Percentiles rank a stretch among this genome's conserved stretches.
These are phyloP conservation scores for Penicillium sp. DNA, from an alignment of 2,329 filamentous ascomycete species.

Conservation along the genomic window DNA sequence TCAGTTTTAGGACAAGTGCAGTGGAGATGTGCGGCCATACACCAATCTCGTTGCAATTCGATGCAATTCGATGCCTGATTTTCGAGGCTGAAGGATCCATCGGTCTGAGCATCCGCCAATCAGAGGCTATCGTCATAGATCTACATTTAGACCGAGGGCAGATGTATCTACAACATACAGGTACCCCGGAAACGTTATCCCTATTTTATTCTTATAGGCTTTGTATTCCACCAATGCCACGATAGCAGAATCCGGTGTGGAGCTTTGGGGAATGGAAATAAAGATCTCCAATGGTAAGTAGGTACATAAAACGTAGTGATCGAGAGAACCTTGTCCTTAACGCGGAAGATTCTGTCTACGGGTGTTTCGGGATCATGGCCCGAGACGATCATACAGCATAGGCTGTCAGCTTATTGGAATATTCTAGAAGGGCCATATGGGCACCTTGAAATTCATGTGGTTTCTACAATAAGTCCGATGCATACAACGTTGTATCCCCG, in stretches of 20 bases:
- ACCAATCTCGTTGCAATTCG: background rate
- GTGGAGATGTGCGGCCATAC: background rate
- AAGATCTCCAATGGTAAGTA: too few species aligned
- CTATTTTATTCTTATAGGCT: background rate
- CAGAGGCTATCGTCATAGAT: background rate
- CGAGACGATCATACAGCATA: too few species aligned
- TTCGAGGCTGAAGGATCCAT: background rate
- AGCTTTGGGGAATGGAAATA: too few species aligned
- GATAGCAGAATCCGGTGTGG: background rate
- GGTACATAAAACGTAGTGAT: too few species aligned
- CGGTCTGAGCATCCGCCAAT: background rate
- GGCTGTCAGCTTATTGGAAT: background rate
- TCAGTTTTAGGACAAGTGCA: background rate
- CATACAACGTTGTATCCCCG: background rate
- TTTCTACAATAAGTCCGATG: background rate
- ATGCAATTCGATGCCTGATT: background rate
- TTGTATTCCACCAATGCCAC: background rate
- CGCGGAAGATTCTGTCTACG: too few species aligned
- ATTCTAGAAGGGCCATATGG: background rate
- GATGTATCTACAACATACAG: too few species aligned
- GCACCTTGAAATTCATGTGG: background rate
- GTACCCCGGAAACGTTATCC: background rate
- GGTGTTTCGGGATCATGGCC: too few species aligned
- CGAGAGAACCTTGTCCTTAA: too few species aligned
- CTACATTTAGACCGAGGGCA: too few species aligned